Base-by-base conservation (phyloP, 768 basidiomycete genomes). In the Mycena olivaceomarginata region DNA sequence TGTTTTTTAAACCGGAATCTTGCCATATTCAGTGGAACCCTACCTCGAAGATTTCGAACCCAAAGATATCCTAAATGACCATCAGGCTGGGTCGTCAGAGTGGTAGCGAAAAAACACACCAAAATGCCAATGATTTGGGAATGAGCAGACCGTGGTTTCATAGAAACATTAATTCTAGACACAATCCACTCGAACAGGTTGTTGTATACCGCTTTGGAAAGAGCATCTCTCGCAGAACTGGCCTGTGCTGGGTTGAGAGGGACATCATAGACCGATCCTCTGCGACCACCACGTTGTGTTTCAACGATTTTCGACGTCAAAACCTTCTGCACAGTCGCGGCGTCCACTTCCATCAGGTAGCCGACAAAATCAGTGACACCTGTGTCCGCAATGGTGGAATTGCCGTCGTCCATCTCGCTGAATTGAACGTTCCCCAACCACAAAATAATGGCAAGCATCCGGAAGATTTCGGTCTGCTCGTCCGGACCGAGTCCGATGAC, bases 121-220 rank as follows among this genome's bases (percentile, higher is more conserved):
- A 99, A 87, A 79, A 99, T 99, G 65, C 98, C 98, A 78, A 99
- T 96, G 70, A 99, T 89, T 70, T 97, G 96, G 11, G 94, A 89
- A 67, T 92, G 88, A 8, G 93, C 87, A 66, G 89, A 86, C 56
- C 96, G 92, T 6, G 97, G 92, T 85, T 97, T 98, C 98, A 99
- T 98, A 7, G 98, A 99, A 20, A 96, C 88, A 83, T 99, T 99
- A 83, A 99, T 92, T 76, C 97, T 93, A 18, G 96, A 95, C 57
- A 99, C 98, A 81, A 99, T 99, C 98, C 98, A 99, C 83, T 99
- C 98, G 84, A 99, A 99, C 5, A 99, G 88, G 84, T 99, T 99
- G 87, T 98, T 99, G 86, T 99, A 99, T 79, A 99, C 94, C 18
- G 97, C 98, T 84, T 99, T 98, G 5, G 98, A 89, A 51, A 99